Conservation (phyloP, 2,329 filamentous ascomycete species). For the Aspergillus tanneri region DNA sequence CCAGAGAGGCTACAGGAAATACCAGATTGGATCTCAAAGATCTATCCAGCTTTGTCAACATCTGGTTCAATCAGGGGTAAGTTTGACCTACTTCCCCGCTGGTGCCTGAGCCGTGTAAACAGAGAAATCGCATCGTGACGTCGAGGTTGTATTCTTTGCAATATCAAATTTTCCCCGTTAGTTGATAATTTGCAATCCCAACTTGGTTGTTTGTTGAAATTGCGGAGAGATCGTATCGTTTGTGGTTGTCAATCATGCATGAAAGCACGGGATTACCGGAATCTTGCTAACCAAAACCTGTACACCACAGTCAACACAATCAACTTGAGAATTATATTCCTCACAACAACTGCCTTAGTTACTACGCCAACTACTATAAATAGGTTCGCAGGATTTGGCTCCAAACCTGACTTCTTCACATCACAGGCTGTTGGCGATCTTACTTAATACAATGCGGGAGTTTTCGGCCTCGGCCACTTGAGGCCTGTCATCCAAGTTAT, state of each 20-base stretch:
- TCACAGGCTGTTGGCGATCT: too few species aligned
- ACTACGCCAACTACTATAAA: too few species aligned
- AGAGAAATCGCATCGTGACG: slow-evolving; percentile 32
- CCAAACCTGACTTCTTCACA: too few species aligned
- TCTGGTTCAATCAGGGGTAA: slow-evolving; percentile 1
- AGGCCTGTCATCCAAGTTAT: too few species aligned
- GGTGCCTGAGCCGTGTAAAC: slow-evolving; percentile 34
- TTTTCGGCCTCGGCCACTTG: too few species aligned
- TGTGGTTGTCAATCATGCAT: not conserved
- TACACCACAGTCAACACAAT: too few species aligned
- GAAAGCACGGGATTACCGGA: not conserved
- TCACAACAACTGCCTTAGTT: too few species aligned
- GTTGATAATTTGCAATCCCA: not conserved
- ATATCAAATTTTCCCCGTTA: not conserved
- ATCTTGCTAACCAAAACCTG: not conserved
- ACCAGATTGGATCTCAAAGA: slow-evolving; percentile 37
- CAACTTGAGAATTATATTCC: too few species aligned
- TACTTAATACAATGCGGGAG: too few species aligned
- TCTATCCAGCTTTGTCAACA: slow-evolving; percentile 18
- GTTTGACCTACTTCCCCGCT: slow-evolving; percentile 29
- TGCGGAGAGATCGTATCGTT: not conserved
- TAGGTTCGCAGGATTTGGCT: too few species aligned
- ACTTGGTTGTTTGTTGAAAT: not conserved
- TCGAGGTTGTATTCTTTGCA: not conserved
- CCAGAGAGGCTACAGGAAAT: slow-evolving; percentile 1